Base-by-base conservation (phyloP, 1,284 basidiomycete genomes). In the Irpex lacteus region DNA sequence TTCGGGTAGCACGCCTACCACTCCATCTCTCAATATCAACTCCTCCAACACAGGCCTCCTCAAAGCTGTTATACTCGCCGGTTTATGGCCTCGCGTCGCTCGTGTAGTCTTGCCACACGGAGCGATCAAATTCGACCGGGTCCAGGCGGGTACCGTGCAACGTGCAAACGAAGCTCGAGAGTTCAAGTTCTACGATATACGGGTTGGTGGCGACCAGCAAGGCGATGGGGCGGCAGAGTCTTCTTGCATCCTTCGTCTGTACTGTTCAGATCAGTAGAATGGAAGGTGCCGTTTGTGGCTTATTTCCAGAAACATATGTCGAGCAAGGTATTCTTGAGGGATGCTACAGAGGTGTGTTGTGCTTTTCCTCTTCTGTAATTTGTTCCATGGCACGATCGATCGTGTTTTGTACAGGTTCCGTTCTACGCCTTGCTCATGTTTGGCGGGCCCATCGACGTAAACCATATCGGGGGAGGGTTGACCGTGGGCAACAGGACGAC, bases 191-290 rank as follows among this genome's bases (percentile, higher is more conserved):
- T 92, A 85, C 68, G 94, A 96, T 73, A 68, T 86, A 5, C 36
- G 38, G 18, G 55, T 15, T 21, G 54, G 56, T 15, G 60, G 34
- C 13, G 40, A 74, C 11, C 52, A 53, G 18, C 54, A 56, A 37
- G 13, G 54, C 7, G 52, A 32, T 3, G 54, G 54, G 54, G 54
- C 13, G 54, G 54, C 3, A 81, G 92, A 6, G 90, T 95, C 1
- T 95, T 95, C 75, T 73, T 95, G 52, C 95, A 97, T 72, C 95
- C 96, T 1, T 84, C 83, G n/a, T 96, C 93, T 58, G 82, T 93
- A 5, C 78, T 96, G 37, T 98, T 98, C 74, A 81, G 81, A 55
- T 85, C 86, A 65, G 82, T 85, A 26, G 82, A 82, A 37, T 95
- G 94, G 87, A 89, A 87, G 63, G 84, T 87, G 37, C 89, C 89